Base-by-base conservation (phyloP, 768 basidiomycete species). In the Cystofilobasidium capitatum region DNA sequence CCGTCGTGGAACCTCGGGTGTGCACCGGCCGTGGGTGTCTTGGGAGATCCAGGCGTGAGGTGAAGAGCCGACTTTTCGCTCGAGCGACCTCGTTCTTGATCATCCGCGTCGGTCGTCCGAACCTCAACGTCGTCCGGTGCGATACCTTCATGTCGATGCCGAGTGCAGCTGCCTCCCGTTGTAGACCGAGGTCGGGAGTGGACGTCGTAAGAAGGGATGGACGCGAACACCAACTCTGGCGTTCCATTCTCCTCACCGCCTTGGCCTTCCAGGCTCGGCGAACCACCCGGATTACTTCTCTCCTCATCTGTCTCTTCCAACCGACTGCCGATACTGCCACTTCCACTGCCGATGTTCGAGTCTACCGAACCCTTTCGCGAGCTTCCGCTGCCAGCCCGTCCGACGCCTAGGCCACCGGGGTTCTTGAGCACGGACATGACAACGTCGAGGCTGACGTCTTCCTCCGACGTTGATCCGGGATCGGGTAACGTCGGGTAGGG, bases 141-240 rank as follows among this genome's bases (percentile, higher is more conserved):
- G n/a, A n/a, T n/a, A n/a, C n/a, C n/a, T n/a, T n/a, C n/a, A n/a
- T n/a, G n/a, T n/a, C n/a, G n/a, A n/a, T n/a, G n/a, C n/a, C n/a
- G n/a, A n/a, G n/a, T n/a, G 49, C 10, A 26, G 22, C 49, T 51
- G 51, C 51, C 51, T 2, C 29, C 31, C 3, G 51, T n/a, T n/a
- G 51, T 13, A 12, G 51, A 55, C 51, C 26, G 51, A 1, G 51
- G 51, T 1, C 51, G 51, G 12, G 51, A 29, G 51, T 31, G 51
- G 29, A 14, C 51, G 51, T 55, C 51, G 51, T 55, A 55, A 26
- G 51, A 55, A 26, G 51, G 51, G 51, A 55, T 33, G 29, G 51
- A 33, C 5, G 51, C 51, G 20, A 55, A 55, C 7, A 55, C 51
- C 14, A 55, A 31, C 51, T 55, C 51, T 2, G 51, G 51, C 51